Percentiles rank a stretch among this genome's conserved stretches.
Conservation (phyloP, 2,329 filamentous ascomycete genomes). For the Ceratocystiopsis sp. region DNA sequence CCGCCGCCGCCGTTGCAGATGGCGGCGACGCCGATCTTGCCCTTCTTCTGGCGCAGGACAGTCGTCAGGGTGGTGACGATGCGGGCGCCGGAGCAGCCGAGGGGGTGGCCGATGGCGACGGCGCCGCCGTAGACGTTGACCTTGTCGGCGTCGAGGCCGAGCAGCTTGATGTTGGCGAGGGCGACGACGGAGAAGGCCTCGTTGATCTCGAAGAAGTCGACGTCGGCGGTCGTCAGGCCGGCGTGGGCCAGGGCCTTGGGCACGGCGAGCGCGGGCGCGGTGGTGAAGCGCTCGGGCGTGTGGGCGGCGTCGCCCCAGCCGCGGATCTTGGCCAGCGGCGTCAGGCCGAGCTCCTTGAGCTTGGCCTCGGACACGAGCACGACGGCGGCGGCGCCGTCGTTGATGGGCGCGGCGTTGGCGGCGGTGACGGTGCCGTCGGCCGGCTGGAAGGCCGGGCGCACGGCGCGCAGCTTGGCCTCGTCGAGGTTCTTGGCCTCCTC, state of each 20-base stretch:
- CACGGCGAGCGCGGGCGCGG: constrained; percentile 80
- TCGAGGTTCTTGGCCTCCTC: constrained; percentile 95
- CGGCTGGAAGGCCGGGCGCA: constrained; percentile 69
- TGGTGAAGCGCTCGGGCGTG: constrained; percentile 88
- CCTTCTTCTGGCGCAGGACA: constrained; percentile 78
- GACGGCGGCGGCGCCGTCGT: constrained; percentile 82
- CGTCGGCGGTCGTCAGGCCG: constrained; percentile 54
- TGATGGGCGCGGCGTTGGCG: constrained; percentile 89
- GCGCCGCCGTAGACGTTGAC: constrained; percentile 93
- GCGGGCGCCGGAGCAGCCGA: constrained; percentile 84
- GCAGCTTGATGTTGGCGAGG: constrained; percentile 87
- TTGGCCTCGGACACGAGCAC: constrained; percentile 90
- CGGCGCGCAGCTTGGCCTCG: constrained; percentile 63
- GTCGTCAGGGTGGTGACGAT: constrained; percentile 81
- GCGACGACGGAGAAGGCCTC: constrained; percentile 97
- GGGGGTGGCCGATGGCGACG: constrained; percentile 87
- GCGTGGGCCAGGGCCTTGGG: constrained; percentile 97
- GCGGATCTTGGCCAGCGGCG: constrained; percentile 87
- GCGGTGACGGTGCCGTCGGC: constrained; percentile 81
- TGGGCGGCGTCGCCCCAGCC: constrained; percentile 94
- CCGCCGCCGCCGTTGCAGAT: constrained; percentile 98
- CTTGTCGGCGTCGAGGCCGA: constrained; percentile 62
- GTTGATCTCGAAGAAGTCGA: constrained; percentile 98
- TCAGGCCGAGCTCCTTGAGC: constrained; percentile 79
- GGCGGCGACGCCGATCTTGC: constrained; percentile 81